Conservation (phyloP, 2,329 filamentous ascomycete genomes). For the Dactylonectria estremocensis region DNA sequence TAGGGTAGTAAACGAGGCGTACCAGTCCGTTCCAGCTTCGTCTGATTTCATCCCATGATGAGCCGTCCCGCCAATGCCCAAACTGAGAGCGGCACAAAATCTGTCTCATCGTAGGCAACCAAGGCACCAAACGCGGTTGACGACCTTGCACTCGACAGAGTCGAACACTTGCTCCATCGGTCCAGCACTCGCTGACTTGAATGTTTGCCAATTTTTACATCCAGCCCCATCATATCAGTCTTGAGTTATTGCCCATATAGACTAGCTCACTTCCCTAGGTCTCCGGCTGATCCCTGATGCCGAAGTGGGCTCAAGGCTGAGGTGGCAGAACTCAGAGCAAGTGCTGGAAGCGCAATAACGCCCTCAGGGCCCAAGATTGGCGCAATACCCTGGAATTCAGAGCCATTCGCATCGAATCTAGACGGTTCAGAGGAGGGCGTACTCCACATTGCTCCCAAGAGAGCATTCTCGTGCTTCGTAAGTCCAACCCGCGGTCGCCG, state of each 20-base stretch:
- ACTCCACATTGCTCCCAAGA: constrained; percentile 42
- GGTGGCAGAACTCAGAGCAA: constrained; percentile 38
- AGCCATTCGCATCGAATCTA: constrained; percentile 38
- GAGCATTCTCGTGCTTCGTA: constrained; percentile 36
- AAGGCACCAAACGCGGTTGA: constrained; percentile 14
- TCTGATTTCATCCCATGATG: constrained; percentile 33
- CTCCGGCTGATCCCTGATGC: constrained; percentile 39
- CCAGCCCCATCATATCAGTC: constrained; percentile 22
- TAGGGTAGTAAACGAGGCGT: constrained; percentile 36
- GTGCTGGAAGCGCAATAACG: constrained; percentile 22
- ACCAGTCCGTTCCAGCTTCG: constrained; percentile 32
- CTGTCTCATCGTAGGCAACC: constrained; percentile 13
- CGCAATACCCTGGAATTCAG: constrained; percentile 37
- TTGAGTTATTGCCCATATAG: constrained; percentile 34
- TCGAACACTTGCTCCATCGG: not conserved
- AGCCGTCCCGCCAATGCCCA: constrained; percentile 23
- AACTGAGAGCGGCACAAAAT: constrained; percentile 25
- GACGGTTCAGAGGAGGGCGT: constrained; percentile 30
- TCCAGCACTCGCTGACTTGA: not conserved
- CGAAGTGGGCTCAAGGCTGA: constrained; percentile 40
- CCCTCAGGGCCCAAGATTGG: constrained; percentile 41
- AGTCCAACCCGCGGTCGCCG: constrained; percentile 43
- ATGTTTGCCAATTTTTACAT: constrained; percentile 13
- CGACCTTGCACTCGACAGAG: constrained; percentile 6
- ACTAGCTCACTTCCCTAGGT: constrained; percentile 33